phyloP scores from a whole-genome alignment of 306 rosid genomes.

The Glycine soja region DNA sequence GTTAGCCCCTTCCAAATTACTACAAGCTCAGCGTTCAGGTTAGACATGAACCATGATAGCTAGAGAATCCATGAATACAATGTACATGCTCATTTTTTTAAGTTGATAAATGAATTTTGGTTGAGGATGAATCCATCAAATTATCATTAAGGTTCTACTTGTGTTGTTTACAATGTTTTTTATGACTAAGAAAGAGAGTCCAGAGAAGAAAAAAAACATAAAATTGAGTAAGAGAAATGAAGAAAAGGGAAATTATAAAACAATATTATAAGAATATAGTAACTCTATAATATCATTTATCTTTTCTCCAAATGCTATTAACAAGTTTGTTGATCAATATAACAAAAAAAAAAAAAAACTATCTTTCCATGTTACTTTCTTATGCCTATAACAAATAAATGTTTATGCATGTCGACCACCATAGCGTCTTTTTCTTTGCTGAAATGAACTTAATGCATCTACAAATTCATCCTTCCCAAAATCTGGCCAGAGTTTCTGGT shows the following conservation, averaged over 20 bases:
- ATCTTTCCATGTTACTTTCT: background rate
- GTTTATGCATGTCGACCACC: slow-evolving; percentile 53
- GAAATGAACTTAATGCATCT: slow-evolving; percentile 75
- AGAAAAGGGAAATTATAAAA: too few species aligned
- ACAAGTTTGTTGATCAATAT: too few species aligned
- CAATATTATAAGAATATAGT: background rate
- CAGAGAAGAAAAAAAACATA: background rate
- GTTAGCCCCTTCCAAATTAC: too few species aligned
- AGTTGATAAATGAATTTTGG: too few species aligned
- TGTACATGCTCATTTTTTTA: too few species aligned
- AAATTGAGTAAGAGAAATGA: background rate
- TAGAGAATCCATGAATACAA: too few species aligned
- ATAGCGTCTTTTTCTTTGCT: slow-evolving; percentile 70
- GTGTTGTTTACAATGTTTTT: too few species aligned
- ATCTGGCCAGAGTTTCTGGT: slow-evolving; percentile 73
- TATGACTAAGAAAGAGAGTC: background rate
- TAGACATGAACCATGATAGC: too few species aligned
- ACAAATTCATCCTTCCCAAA: slow-evolving; percentile 68
- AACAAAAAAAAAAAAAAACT: too few species aligned
- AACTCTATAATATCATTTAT: background rate
- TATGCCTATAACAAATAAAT: background rate
- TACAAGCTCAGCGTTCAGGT: too few species aligned
- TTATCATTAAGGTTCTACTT: too few species aligned
- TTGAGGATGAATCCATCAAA: too few species aligned
- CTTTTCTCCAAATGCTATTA: background rate